A percentile compares a stretch with the other conserved stretches of the same genome.
These are phyloP conservation scores for Dorcoceras hygrometricum DNA, from an alignment of 257 asterid genomes.

Conservation along the genomic window DNA sequence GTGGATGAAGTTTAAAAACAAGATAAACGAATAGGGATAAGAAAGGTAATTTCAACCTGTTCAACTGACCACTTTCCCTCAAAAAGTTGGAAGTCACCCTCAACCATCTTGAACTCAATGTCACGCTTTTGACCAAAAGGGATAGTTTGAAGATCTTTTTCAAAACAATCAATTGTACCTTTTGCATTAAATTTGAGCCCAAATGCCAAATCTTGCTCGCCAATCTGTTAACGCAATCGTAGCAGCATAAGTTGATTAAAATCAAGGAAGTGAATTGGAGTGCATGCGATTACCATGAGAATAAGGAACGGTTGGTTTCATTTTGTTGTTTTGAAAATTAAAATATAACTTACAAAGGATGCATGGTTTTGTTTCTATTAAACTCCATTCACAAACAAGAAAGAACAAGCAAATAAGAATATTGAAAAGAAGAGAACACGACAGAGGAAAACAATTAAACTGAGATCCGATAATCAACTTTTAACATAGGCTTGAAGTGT, in stretches of 20 bases:
- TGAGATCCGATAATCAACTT: too few species aligned
- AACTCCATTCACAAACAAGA: background rate
- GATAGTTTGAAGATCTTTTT: constrained; percentile 54
- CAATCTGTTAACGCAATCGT: background rate
- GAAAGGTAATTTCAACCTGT: constrained; percentile 40
- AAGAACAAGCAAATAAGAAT: background rate
- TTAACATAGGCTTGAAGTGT: background rate
- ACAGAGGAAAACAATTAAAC: background rate
- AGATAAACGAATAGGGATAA: background rate
- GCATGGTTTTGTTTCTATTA: background rate
- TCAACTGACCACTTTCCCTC: constrained; percentile 87
- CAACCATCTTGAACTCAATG: constrained; percentile 84
- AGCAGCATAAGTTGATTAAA: background rate
- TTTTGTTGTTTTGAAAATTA: background rate
- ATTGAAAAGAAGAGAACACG: background rate
- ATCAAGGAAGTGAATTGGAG: background rate
- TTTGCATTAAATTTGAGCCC: constrained; percentile 80
- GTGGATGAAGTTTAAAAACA: constrained; percentile 6
- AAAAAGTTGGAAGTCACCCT: constrained; percentile 77
- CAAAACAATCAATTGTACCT: constrained; percentile 75
- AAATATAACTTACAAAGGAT: background rate
- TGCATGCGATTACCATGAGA: too few species aligned
- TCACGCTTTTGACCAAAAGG: constrained; percentile 52
- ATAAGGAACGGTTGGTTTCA: background rate
- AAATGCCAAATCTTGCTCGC: constrained; percentile 47